Base-by-base conservation (phyloP, 2,329 filamentous ascomycete genomes). In the Pseudocercospora cruenta region DNA sequence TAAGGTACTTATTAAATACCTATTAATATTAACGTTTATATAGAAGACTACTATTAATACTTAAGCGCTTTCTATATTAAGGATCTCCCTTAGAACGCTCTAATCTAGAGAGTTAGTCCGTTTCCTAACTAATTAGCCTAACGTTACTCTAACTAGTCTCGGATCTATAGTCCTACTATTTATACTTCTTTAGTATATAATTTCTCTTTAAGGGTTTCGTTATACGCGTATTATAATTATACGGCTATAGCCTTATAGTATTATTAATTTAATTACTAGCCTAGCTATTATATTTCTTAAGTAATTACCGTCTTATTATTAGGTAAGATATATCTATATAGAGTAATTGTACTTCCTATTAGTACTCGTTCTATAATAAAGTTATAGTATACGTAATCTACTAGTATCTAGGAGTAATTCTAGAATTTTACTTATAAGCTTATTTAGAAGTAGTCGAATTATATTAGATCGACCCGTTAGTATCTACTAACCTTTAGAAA, bases 311-410 rank as follows among this genome's bases (percentile, higher is more conserved):
- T 49, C 26, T 31, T 21, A 26, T 49, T 60, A 31, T 60, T 16
- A 4, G 19, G 58, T 26, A 33, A 21, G 10, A 60, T 51, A 28
- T 60, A 60, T 51, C 58, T 28, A 28, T 60, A 60, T 21, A 26
- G 58, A 4, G 39, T 60, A 49, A 60, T 22, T 9, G 21, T 58
- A 33, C 54, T 58, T 6, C 31, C 54, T 58, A 58, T 21, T 3
- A 12, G 54, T 58, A 58, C 10, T 21, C 21, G 5, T 58, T 58
- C 54, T n/a, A n/a, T 47, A 47, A 47, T 9, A 14, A 47, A 47
- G 43, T 47, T 47, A 47, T 47, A 47, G 43, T 47, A 47, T 2
- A n/a, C 19, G 19, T 47, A 47, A 21, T 47, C 43, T 47, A 47
- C 9, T n/a, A n/a, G 43, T 47, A 47, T 47, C 8, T 47, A 47